These are phyloP conservation scores for Geotrichum australiense DNA, from an alignment of 1,139 yeast species.

Conservation along the genomic window DNA sequence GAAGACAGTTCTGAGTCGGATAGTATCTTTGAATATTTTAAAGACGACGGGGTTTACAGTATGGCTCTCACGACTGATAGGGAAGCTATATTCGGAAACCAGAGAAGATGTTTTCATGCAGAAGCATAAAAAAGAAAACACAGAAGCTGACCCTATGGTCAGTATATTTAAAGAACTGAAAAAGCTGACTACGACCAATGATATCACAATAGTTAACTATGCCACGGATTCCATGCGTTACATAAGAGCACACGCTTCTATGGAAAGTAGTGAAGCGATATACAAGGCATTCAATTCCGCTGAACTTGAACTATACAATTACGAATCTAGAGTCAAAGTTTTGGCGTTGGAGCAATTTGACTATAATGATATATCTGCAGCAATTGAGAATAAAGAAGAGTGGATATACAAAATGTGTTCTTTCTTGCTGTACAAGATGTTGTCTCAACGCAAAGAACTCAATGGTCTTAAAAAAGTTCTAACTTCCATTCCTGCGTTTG, in stretches of 20 bases:
- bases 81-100: conserved; percentile 6
- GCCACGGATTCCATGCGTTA: conserved; percentile 10
- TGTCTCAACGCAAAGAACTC: conserved; percentile 5
- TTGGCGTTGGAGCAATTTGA: not conserved
- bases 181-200: not conserved
- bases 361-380: not conserved
- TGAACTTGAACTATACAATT: conserved; percentile 3
- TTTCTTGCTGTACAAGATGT: conserved; percentile 1
- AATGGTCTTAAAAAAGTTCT: conserved; percentile 6
- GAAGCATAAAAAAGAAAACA: not conserved
- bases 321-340: not conserved
- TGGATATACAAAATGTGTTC: conserved; percentile 14
- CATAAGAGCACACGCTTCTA: conserved; percentile 1
- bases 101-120: not conserved
- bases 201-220: conserved; percentile 5
- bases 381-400: not conserved
- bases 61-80: conserved; percentile 14
- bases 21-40: too few relatives aligned
- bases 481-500: conserved; percentile 8
- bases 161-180: conserved; percentile 3
- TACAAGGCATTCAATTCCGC: not conserved
- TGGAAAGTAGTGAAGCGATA: not conserved
- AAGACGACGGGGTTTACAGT: conserved; percentile 9
- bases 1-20: too few relatives aligned
- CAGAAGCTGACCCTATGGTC: conserved; percentile 5